Evolutionary conservation across 805 yeast species (phyloP), one percentile per base, ranked within the genome.

Genomic region (Nakazawaea wickerhamii): DNA sequence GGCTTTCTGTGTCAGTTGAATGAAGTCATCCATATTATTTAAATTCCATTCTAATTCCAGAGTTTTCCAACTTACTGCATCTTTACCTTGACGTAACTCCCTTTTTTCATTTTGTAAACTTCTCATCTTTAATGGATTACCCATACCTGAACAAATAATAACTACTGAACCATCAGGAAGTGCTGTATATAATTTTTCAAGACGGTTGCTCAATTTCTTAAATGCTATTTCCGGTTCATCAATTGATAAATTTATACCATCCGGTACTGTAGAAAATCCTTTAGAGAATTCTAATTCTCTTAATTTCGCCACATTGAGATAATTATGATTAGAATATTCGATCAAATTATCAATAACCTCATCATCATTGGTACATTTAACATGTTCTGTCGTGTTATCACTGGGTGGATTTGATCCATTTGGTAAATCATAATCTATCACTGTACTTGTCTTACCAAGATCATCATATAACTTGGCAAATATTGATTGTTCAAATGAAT

Each of bases 141-240:
- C 87, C 39, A 73, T 64, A 1, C 85, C 87, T 0, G 86, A 70
- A 51, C 77, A 66, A 1, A 88, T 54, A 1, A 87, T 63, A 13
- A 90, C 50, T 18, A 80, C 59, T 0, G 95, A 72, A 27, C 79
- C 71, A 2, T 63, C 60, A 0, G 95, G 86, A 17, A 84, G 52
- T 2, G 57, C 47, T 1, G 66, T 60, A 53, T 81, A 77, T 13
- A 90, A 61, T 30, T 55, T 56, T 13, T 57, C 48, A 6, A 90
- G 49, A 25, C 81, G 58, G 2, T 52, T 47, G 49, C 75, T 73
- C 9, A 84, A 55, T 4, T 56, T 55, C 10, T 46, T 22, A 36
- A 64, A 63, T 9, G 59, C 51, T 17, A 44, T 44, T 18, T 40
- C 35, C 14, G 33, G 23, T 1, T 17, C 49, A 41, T 48, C 61